Base-by-base conservation (phyloP, 225 moss, liverwort and hornwort genomes). In the Pseudoscleropodium purum region DNA sequence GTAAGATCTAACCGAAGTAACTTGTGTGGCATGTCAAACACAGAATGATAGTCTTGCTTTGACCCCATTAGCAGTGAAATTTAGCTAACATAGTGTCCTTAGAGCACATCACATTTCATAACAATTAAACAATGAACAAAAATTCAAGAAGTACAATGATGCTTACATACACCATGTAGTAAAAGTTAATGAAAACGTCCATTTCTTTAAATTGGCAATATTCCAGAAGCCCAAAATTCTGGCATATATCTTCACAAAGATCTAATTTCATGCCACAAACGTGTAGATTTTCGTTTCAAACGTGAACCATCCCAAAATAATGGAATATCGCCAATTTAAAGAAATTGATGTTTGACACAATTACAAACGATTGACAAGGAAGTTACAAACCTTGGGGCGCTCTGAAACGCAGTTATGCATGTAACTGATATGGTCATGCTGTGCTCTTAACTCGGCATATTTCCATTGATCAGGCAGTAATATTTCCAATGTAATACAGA, bases 41-140 rank as follows among this genome's bases (percentile, higher is more conserved):
- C 27, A 43, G 59, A 59, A 59, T 11, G 15, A 9, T 27, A 10
- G 16, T 27, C 15, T 73, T 73, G 43, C 16, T 43, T 27, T 10
- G 43, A 15, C 6, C 73, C 17, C 16, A 29, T 39, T 26, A 0
- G 9, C 1, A 0, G 9, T 27, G 9, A 27, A 73, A 5, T 27
- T 43, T 15, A 26, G 27, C 72, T 25, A 26, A 15, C 26, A 15
- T 26, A 9, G 26, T 15, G 13, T 39, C 39, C 70, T 21, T 12
- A 24, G n/a, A 6, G 13, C 8, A 73, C 3, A 17, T 43, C 17
- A 43, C 43, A 27, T 41, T 73, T 27, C 9, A 9, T 27, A 43
- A 73, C 9, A 73, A 72, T 15, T 41, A 43, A 41, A 43, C 15
- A 41, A 39, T 29, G 29, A 27, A 17, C 29, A 17, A 45, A 64